Base-by-base conservation (phyloP, 2,329 filamentous ascomycete species). In the Alternaria sp. region DNA sequence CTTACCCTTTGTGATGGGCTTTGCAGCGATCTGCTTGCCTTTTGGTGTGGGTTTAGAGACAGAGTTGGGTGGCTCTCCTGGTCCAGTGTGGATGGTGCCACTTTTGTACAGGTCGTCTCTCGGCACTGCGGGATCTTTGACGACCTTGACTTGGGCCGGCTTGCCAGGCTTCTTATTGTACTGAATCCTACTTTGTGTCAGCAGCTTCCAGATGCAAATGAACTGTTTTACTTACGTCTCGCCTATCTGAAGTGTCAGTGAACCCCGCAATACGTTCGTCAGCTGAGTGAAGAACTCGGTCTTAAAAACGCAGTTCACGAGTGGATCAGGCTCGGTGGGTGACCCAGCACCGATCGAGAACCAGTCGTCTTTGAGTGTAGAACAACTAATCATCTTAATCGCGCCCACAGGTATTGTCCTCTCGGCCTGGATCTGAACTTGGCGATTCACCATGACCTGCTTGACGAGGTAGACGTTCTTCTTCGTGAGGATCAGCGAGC, bases 121-220 rank as follows among this genome's bases (percentile, higher is more conserved):
- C 4, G 85, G 81, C 53, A 90, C 86, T 53, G 89, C 87, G 0
- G 94, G 89, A 75, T 99, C 95, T 80, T 96, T 97, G 62, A 96
- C 75, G 8, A 92, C 92, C 82, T 98, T 98, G 74, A 99, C 91
- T 6, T 88, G 81, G 54, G 94, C 91, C 78, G 92, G 86, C 82
- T 99, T 99, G 56, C 92, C 92, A 1, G 95, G 95, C 81, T 99
- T 99, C 86, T 98, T 99, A 75, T 94, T 94, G 79, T 97, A 99
- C 76, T 97, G 92, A 69, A 99, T 94, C 5, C 81, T 85, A 65
- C 55, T 20, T 59, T 22, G 14, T 47, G 61, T 80, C 68, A 80
- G 74, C 57, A 18, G 20, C 22, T 41, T 22, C 36, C 20, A 39
- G 30, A 11, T 28, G 55, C 28, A 34, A 30, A 41, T 34, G 11